These are phyloP conservation scores for Triticum turgidum DNA, from an alignment of 176 grass and related monocot species.

Conservation along the genomic window DNA sequence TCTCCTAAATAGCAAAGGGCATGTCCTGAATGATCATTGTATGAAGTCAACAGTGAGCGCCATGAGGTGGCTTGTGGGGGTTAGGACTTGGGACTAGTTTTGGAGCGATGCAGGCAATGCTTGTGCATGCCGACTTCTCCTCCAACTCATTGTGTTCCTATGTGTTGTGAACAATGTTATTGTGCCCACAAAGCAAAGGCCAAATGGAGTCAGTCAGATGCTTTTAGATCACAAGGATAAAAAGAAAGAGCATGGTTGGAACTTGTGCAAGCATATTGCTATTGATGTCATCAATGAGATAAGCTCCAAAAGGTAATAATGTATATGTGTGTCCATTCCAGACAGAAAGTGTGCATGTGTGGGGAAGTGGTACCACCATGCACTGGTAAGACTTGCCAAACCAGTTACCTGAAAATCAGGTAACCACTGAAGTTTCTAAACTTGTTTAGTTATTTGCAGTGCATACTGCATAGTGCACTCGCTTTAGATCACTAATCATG, in stretches of 20 bases:
- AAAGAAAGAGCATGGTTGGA: conserved; percentile 27
- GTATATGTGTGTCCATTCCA: not conserved
- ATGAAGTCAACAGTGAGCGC: conserved; percentile 14
- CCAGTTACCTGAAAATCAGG: conserved; percentile 20
- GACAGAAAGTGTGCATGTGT: conserved; percentile 28
- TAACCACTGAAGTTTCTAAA: conserved; percentile 20
- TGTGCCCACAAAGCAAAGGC: conserved; percentile 52
- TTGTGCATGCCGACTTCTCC: conserved; percentile 29
- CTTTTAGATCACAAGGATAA: conserved; percentile 5
- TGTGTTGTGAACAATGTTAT: conserved; percentile 24
- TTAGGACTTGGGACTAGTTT: conserved; percentile 1
- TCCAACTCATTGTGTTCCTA: conserved; percentile 33
- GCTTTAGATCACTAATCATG: conserved; percentile 33
- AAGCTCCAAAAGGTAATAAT: conserved; percentile 26
- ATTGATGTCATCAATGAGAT: conserved; percentile 46
- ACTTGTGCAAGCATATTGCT: conserved; percentile 41
- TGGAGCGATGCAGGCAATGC: conserved; percentile 12
- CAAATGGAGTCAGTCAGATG: conserved; percentile 18
- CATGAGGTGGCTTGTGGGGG: not conserved
- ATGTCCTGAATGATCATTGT: not conserved
- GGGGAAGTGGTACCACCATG: conserved; percentile 29
- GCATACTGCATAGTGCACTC: not conserved
- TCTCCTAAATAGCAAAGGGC: conserved; percentile 1
- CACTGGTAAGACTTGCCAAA: conserved; percentile 23
- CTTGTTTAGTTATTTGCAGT: conserved; percentile 26